phyloP scores from a whole-genome alignment of 805 yeast species.

The Saturnispora silvae region DNA sequence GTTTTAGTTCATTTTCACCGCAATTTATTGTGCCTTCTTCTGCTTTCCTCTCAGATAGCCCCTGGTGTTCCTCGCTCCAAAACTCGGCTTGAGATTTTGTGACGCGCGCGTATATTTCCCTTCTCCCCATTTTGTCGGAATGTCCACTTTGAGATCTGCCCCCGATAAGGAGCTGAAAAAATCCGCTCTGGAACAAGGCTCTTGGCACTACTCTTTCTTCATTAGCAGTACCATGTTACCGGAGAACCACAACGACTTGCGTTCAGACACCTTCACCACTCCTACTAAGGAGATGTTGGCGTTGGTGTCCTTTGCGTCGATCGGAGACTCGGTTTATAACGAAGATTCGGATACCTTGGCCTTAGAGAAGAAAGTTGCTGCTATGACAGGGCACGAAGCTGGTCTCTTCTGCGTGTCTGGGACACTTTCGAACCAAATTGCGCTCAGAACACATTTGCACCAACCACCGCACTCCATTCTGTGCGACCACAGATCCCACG shows the following conservation, averaged over 20 bases:
- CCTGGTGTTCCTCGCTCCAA: too few relatives aligned
- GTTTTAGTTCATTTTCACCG: too few relatives aligned
- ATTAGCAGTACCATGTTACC: background rate
- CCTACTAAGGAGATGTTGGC: slow-evolving; percentile 68
- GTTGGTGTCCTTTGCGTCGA: slow-evolving; percentile 44
- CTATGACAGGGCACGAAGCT: slow-evolving; percentile 67
- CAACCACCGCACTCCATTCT: slow-evolving; percentile 80
- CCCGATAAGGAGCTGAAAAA: too few relatives aligned
- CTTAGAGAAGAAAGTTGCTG: slow-evolving; percentile 55
- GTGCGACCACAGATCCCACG: slow-evolving; percentile 81
- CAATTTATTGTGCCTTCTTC: too few relatives aligned
- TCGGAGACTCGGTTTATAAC: slow-evolving; percentile 83
- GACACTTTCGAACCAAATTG: slow-evolving; percentile 84
- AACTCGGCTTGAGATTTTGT: too few relatives aligned
- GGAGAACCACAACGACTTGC: slow-evolving; percentile 36
- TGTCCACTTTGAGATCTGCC: too few relatives aligned
- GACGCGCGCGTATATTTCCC: too few relatives aligned
- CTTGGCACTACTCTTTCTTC: background rate
- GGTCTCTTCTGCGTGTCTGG: slow-evolving; percentile 84
- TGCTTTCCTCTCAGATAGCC: too few relatives aligned
- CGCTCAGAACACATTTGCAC: slow-evolving; percentile 56
- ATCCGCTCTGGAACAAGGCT: too few relatives aligned
- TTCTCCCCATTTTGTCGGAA: too few relatives aligned
- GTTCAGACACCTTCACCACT: slow-evolving; percentile 84
- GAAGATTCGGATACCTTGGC: slow-evolving; percentile 66